Evolutionary conservation across 1,284 basidiomycete species (phyloP).

Genomic region (Ganoderma leucocontextum): DNA sequence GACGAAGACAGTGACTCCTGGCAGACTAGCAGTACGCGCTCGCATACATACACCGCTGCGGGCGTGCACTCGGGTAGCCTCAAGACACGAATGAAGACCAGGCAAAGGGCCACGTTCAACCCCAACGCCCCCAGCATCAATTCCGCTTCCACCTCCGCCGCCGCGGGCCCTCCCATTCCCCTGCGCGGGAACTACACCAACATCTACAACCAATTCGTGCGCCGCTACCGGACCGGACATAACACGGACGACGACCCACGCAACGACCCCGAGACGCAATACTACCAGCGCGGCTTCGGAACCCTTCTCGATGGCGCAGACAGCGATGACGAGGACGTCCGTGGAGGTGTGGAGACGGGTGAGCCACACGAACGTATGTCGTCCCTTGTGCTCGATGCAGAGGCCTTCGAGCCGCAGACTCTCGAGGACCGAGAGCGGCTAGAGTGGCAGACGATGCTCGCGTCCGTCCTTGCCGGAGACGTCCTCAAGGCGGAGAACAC

Average conservation of each 20-base stretch:
- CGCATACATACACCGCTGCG: conserved; percentile 37
- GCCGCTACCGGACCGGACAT: conserved; percentile 69
- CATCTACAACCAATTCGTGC: conserved; percentile 81
- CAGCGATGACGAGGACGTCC: conserved; percentile 76
- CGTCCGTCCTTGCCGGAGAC: conserved; percentile 91
- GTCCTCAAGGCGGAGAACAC: conserved; percentile 94
- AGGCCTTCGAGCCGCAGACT: conserved; percentile 67
- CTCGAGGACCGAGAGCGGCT: conserved; percentile 82
- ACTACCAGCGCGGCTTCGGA: conserved; percentile 75
- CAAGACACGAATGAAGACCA: conserved; percentile 42
- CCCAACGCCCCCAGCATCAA: conserved; percentile 42
- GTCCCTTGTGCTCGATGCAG: conserved; percentile 63
- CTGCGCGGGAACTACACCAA: conserved; percentile 62
- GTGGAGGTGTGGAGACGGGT: conserved; percentile 48
- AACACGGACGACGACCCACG: conserved; percentile 69
- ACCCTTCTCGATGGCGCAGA: conserved; percentile 77
- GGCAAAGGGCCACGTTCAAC: conserved; percentile 49
- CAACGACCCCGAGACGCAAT: conserved; percentile 78
- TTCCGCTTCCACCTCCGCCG: conserved; percentile 42
- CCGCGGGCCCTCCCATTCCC: conserved; percentile 36
- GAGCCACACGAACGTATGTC: conserved; percentile 62
- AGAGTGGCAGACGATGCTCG: conserved; percentile 95
- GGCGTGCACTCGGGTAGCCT: conserved; percentile 32
- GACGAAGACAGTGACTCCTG: conserved; percentile 55
- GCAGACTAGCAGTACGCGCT: conserved; percentile 40